Base-by-base conservation (phyloP, 192 early-diverging fungal species). In the Coemansia sp. region DNA sequence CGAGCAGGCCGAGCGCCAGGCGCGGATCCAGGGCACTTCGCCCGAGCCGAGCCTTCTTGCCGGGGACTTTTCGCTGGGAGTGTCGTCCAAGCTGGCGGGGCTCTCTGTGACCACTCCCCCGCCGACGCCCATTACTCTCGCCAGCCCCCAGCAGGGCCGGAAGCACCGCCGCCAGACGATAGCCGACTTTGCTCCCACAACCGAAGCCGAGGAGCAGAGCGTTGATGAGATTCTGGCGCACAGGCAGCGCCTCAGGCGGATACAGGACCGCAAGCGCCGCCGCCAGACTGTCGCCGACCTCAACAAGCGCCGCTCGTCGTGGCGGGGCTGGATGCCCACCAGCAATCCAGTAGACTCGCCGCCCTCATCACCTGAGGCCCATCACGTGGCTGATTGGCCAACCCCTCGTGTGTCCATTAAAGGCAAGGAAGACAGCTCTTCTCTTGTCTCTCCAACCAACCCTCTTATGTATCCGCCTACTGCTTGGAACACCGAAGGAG, bases 241-340 rank as follows among this genome's bases (percentile, higher is more conserved):
- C 25, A 69, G 75, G 11, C 69, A 82, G 66, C 61, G 80, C 2
- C 53, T 82, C 58, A 72, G 69, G 36, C 50, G 80, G 51, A 59
- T 74, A 46, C 80, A 82, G 66, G 80, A 82, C 72, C 80, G 80
- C n/a, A 64, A 62, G 63, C 72, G 75, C 14, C 75, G 80, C 3
- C 42, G 80, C 7, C 75, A 82, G 67, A 82, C 80, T 6, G 46
- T 77, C 0, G 75, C 75, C 2, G 75, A 70, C 41, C 66, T 82
- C 21, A 77, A 75, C 55, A 69, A 67, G 23, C 75, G 80, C 14
- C 75, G 80, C 63, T 82, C 80, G 48, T 82, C 80, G 44, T 82
- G 80, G 80, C 80, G 68, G 19, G 80, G 80, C 21, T 82, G 79
- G 79, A 50, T 72, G 70, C 70, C 70, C 50, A 60, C 62, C 50